A percentile compares a stretch with the other conserved stretches of the same genome.
Conservation (phyloP, 768 basidiomycete species). For the Coprinopsis cinerea region DNA sequence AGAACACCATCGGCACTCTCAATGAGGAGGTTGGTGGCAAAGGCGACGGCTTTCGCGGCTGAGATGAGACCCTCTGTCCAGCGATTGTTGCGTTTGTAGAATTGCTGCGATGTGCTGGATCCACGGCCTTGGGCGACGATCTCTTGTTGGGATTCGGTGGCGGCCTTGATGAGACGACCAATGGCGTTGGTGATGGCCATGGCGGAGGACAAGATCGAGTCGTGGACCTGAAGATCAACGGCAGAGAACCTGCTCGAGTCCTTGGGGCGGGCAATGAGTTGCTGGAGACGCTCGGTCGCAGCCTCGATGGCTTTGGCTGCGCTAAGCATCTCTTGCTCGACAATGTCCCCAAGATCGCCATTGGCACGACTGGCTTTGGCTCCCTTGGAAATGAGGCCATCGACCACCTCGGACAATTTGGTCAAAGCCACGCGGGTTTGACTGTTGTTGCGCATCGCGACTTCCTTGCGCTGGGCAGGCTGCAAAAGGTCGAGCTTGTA, state of each 20-base stretch:
- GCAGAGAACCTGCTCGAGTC: slow-evolving; percentile 85
- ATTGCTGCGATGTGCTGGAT: slow-evolving; percentile 87
- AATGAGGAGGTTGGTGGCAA: slow-evolving; percentile 91
- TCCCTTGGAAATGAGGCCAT: slow-evolving; percentile 80
- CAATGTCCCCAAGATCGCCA: slow-evolving; percentile 93
- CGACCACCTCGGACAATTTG: slow-evolving; percentile 84
- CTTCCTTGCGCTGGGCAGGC: slow-evolving; percentile 70
- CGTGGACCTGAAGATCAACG: slow-evolving; percentile 94
- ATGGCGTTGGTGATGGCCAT: slow-evolving; percentile 96
- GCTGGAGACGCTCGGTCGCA: slow-evolving; percentile 85
- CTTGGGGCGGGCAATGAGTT: slow-evolving; percentile 86
- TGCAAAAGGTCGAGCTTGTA: slow-evolving; percentile 86
- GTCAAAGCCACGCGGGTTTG: slow-evolving; percentile 77
- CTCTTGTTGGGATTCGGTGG: slow-evolving; percentile 97
- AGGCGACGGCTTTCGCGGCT: slow-evolving; percentile 96
- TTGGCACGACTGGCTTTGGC: slow-evolving; percentile 70
- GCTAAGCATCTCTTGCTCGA: slow-evolving; percentile 93
- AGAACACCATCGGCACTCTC: slow-evolving; percentile 97
- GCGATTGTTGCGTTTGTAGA: slow-evolving; percentile 99
- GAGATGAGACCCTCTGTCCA: slow-evolving; percentile 99
- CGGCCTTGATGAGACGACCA: slow-evolving; percentile 89
- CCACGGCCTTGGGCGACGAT: slow-evolving; percentile 95
- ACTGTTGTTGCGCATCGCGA: slow-evolving; percentile 85
- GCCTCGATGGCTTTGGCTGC: slow-evolving; percentile 91
- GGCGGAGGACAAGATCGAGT: slow-evolving; percentile 90